Conservation (phyloP, 495 filamentous ascomycete species). For the Apiosordaria backusii region DNA sequence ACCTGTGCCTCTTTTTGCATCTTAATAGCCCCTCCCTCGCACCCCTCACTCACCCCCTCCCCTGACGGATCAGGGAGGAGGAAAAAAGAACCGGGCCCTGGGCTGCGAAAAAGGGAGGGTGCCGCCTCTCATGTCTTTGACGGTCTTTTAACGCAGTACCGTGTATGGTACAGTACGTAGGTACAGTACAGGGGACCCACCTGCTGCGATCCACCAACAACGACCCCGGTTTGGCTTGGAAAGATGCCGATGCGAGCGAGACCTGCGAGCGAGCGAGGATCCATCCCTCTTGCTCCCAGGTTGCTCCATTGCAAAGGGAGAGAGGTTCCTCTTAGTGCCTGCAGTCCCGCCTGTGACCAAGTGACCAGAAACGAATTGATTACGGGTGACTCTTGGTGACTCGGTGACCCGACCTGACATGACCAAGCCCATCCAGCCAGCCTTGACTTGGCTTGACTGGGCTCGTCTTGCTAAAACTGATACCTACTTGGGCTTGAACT, state of each 20-base stretch:
- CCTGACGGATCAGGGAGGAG: not conserved
- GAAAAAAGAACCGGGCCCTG: not conserved
- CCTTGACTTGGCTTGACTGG: constrained; percentile 9
- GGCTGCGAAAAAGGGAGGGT: not conserved
- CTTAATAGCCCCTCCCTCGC: too few relatives aligned
- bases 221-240: constrained; percentile 9
- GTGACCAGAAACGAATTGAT: constrained; percentile 30
- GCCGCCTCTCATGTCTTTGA: not conserved
- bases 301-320: not conserved
- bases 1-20: not conserved
- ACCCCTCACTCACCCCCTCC: not conserved
- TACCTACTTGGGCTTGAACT: not conserved
- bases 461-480: constrained; percentile 14
- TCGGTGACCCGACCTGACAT: constrained; percentile 23
- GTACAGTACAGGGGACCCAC: not conserved
- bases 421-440: constrained; percentile 10
- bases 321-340: not conserved
- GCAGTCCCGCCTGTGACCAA: constrained; percentile 17
- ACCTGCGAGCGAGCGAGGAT: constrained; percentile 28
- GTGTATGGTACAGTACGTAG: not conserved
- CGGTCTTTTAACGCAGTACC: not conserved
- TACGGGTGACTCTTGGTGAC: constrained; percentile 29
- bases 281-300: constrained; percentile 10
- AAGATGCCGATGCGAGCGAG: constrained; percentile 15
- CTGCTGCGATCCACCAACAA: constrained; percentile 15